Evolutionary conservation across 2,329 filamentous ascomycete species (phyloP).

Genomic region (Monilinia laxa): DNA sequence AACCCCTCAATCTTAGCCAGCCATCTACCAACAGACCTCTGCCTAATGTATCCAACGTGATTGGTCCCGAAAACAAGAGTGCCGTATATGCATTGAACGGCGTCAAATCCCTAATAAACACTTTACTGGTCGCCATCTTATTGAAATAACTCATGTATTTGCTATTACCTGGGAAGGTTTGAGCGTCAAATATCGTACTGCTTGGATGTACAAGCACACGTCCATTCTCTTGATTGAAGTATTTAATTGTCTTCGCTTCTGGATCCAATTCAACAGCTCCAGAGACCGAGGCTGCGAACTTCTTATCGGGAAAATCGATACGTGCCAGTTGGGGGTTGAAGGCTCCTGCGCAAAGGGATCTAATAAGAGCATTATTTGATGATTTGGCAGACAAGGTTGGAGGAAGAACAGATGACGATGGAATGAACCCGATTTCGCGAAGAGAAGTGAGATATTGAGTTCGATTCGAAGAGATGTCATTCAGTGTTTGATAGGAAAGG

Average conservation of each 20-base stretch:
- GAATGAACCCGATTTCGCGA: conserved; percentile 79
- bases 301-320: conserved; percentile 91
- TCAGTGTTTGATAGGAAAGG: conserved; percentile 77
- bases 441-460: conserved; percentile 84
- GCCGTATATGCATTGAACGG: conserved; percentile 90
- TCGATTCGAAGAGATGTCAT: conserved; percentile 84
- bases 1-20: conserved; percentile 83
- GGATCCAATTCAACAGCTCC: conserved; percentile 92
- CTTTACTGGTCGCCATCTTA: conserved; percentile 87
- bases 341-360: conserved; percentile 47
- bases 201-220: conserved; percentile 91
- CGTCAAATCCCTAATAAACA: conserved; percentile 88
- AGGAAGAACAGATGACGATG: conserved; percentile 37
- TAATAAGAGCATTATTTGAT: conserved; percentile 42
- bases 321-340: conserved; percentile 80
- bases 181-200: conserved; percentile 80
- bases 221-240: conserved; percentile 81
- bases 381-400: conserved; percentile 49
- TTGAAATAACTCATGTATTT: conserved; percentile 86
- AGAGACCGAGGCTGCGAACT: conserved; percentile 82
- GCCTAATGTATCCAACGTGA: conserved; percentile 83
- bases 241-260: conserved; percentile 88
- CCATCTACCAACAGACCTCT: conserved; percentile 87
- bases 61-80: conserved; percentile 81
- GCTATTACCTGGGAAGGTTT: conserved; percentile 72